These are phyloP conservation scores for Albophoma yamanashiensis DNA, from an alignment of 2,329 filamentous ascomycete genomes.

Conservation along the genomic window DNA sequence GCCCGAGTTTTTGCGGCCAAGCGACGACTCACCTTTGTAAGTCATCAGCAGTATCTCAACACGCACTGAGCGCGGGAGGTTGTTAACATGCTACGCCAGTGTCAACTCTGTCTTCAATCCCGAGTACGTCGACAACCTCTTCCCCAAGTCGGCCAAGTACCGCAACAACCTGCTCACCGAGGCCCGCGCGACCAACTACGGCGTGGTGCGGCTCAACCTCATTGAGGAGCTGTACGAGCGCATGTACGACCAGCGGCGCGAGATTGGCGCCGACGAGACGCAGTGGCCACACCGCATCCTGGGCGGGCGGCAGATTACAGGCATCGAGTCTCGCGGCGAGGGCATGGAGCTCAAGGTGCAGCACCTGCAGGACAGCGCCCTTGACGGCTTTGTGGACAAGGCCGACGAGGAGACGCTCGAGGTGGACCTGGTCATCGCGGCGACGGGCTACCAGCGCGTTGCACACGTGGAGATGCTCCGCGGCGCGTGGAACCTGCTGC, in stretches of 20 bases:
- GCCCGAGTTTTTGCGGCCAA: slow-evolving; percentile 73
- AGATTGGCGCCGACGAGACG: slow-evolving; percentile 54
- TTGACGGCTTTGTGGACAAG: slow-evolving; percentile 27
- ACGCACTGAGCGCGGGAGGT: background rate
- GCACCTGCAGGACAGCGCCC: slow-evolving; percentile 26
- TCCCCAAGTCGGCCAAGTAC: slow-evolving; percentile 50
- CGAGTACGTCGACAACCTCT: slow-evolving; percentile 68
- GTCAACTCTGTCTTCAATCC: slow-evolving; percentile 98
- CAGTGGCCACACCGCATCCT: slow-evolving; percentile 78
- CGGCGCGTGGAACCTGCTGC: slow-evolving; percentile 54
- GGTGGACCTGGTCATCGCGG: slow-evolving; percentile 73
- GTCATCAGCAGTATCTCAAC: slow-evolving; percentile 21
- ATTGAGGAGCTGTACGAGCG: slow-evolving; percentile 82
- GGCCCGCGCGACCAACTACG: slow-evolving; percentile 85
- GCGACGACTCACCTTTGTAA: slow-evolving; percentile 93
- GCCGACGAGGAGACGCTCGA: slow-evolving; percentile 51
- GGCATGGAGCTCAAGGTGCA: slow-evolving; percentile 50
- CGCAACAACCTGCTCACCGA: slow-evolving; percentile 51
- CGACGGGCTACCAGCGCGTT: slow-evolving; percentile 75
- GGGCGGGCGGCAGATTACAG: slow-evolving; percentile 53
- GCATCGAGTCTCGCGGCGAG: slow-evolving; percentile 42
- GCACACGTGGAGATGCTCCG: slow-evolving; percentile 69
- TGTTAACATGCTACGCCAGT: slow-evolving; percentile 28
- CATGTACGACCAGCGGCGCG: slow-evolving; percentile 76
- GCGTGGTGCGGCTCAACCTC: slow-evolving; percentile 81